phyloP scores from a whole-genome alignment of 2,329 filamentous ascomycete species.

The Drechslerella stenobrocha region DNA sequence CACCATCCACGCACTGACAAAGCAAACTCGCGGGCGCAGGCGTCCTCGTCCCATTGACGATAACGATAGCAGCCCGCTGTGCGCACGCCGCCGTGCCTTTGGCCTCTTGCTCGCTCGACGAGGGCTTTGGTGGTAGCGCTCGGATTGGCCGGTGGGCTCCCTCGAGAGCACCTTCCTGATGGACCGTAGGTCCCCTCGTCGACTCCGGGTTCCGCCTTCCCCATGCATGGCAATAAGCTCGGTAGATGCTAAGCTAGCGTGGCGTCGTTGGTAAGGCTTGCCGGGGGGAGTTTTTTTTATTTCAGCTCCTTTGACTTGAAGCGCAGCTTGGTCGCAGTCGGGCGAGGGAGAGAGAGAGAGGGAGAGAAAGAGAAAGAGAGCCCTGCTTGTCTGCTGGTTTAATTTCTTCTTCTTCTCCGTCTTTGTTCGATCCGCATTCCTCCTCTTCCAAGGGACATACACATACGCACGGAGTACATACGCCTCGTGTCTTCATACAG shows the following conservation, averaged over 20 bases:
- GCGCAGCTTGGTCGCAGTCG: constrained; percentile 2
- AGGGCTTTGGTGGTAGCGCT: constrained; percentile 3
- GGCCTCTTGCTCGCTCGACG: not conserved
- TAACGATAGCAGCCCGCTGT: constrained; percentile 1
- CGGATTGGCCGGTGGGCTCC: not conserved
- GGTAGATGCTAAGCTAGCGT: constrained; percentile 2
- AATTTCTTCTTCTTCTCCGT: constrained; percentile 3
- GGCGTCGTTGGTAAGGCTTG: not conserved
- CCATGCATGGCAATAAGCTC: constrained; percentile 9
- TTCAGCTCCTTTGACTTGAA: constrained; percentile 2
- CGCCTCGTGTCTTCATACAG: not conserved
- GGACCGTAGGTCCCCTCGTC: not conserved
- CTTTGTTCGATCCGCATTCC: too few relatives aligned
- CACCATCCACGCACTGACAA: not conserved
- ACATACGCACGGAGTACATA: not conserved
- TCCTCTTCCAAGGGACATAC: not conserved
- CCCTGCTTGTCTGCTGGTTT: not conserved
- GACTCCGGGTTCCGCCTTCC: constrained; percentile 7
- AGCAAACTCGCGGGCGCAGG: not conserved
- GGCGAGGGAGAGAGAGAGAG: too few relatives aligned
- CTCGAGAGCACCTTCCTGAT: constrained; percentile 2
- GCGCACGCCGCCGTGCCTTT: not conserved
- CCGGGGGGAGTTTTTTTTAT: constrained; percentile 5
- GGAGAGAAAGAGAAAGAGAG: too few relatives aligned
- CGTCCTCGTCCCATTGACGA: constrained; percentile 3